Evolutionary conservation across 2,329 filamentous ascomycete genomes (phyloP), one percentile per base, ranked within the genome.

Genomic region (Epichloe scottii): DNA sequence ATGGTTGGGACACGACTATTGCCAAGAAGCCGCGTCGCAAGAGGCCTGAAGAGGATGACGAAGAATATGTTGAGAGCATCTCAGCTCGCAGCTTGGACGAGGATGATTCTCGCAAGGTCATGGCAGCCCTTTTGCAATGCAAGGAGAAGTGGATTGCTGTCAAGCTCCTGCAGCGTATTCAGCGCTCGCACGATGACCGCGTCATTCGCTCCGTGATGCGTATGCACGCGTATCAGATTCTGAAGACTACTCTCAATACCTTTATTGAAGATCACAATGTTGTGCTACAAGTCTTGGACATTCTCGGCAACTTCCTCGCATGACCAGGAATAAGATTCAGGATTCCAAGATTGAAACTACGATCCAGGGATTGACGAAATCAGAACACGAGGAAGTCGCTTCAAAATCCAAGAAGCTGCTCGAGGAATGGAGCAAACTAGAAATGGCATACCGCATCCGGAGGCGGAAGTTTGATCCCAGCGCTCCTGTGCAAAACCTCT

Each of bases 71-170:
- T 66, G 93, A 89, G 68, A 90, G 88, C 66, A 77, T 94, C 54
- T 81, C 91, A 65, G 83, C 87, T 48, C 87, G 83, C 62, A 82
- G 79, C 46, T 77, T 96, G 53, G 83, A 89, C 57, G 87, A 93
- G 61, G 81, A 85, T 53, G 88, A 86, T 55, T 89, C 94, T 54
- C 88, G 85, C 61, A 95, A 94, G 69, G 89, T 96, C 67, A 95
- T 96, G 89, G 90, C 91, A 23, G 85, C 89, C 49, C 80, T 98
- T 53, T 90, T 95, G 82, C 91, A 96, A 67, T 95, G 89, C 76
- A 95, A 95, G 69, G 93, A 98, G 75, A 96, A 96, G 69, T 98
- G 93, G 93, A 96, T 98, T 67, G 89, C 88, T 3, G 89, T 96
- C 69, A 97, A 97, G 70, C 74, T 98, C 51, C 79, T 98, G 53